Conservation (phyloP, 495 filamentous ascomycete species). For the Aspergillus funiculosus region DNA sequence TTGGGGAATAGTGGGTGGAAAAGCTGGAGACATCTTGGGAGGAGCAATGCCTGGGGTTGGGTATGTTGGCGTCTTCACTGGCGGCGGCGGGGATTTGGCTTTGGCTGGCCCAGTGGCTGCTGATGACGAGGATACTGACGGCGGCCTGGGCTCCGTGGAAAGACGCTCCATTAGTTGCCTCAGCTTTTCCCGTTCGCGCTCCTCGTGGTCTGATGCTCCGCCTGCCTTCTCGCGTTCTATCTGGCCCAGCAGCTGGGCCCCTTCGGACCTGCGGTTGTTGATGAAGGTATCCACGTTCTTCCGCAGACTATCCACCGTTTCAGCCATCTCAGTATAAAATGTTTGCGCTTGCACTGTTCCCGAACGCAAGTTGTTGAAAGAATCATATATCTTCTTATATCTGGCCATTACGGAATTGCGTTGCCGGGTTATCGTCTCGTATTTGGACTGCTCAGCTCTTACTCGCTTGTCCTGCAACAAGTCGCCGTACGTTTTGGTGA, state of each 20-base stretch:
- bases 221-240: constrained; percentile 76
- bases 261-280: constrained; percentile 86
- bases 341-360: constrained; percentile 79
- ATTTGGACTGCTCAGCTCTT: constrained; percentile 87
- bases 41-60: constrained; percentile 31
- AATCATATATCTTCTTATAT: constrained; percentile 88
- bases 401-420: constrained; percentile 72
- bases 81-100: constrained; percentile 41
- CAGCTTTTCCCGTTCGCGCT: constrained; percentile 77
- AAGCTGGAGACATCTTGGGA: constrained; percentile 43
- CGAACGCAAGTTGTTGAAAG: constrained; percentile 83
- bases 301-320: constrained; percentile 88
- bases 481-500: constrained; percentile 80
- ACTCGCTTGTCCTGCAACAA: constrained; percentile 93
- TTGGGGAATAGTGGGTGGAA: constrained; percentile 35
- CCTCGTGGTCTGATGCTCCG: constrained; percentile 67
- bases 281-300: constrained; percentile 98
- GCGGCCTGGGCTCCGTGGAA: constrained; percentile 61
- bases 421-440: constrained; percentile 80
- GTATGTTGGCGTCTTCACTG: constrained; percentile 37
- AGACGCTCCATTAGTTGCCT: constrained; percentile 92
- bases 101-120: constrained; percentile 35
- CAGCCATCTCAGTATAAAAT: constrained; percentile 93
- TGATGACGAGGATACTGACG: constrained; percentile 39
- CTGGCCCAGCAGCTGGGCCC: constrained; percentile 76